Conservation (phyloP, 2,329 filamentous ascomycete species). For the Metarhizium sp. region DNA sequence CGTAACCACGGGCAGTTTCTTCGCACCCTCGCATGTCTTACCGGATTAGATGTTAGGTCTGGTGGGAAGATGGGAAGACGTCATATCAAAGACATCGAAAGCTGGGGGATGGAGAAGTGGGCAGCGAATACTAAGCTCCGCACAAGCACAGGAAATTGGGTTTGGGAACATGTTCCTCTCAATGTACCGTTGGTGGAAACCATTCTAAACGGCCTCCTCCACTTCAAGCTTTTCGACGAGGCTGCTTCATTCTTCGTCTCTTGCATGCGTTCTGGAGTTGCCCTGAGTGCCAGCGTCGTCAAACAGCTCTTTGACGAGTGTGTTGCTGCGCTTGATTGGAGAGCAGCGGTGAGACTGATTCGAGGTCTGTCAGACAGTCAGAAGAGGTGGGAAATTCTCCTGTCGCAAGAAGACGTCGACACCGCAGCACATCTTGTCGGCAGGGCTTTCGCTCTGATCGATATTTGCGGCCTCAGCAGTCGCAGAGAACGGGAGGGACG, state of each 20-base stretch:
- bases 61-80: constrained; percentile 31
- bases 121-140: constrained; percentile 14
- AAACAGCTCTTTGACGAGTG: constrained; percentile 31
- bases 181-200: constrained; percentile 31
- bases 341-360: constrained; percentile 20
- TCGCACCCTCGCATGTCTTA: constrained; percentile 34
- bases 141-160: constrained; percentile 21
- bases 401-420: constrained; percentile 13
- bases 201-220: constrained; percentile 38
- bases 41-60: constrained; percentile 28
- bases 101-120: constrained; percentile 20
- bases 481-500: constrained; percentile 2
- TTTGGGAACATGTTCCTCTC: constrained; percentile 31
- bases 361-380: constrained; percentile 16
- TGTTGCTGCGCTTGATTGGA: constrained; percentile 31
- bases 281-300: constrained; percentile 22
- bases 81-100: constrained; percentile 20
- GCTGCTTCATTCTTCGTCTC: constrained; percentile 33
- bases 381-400: constrained; percentile 16
- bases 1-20: constrained; percentile 33
- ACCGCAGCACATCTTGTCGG: constrained; percentile 18
- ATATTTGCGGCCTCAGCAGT: constrained; percentile 23
- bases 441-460: constrained; percentile 24
- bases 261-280: constrained; percentile 26
- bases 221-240: constrained; percentile 34